Evolutionary conservation across 495 filamentous ascomycete species (phyloP).

Genomic region (Penicillium herquei): DNA sequence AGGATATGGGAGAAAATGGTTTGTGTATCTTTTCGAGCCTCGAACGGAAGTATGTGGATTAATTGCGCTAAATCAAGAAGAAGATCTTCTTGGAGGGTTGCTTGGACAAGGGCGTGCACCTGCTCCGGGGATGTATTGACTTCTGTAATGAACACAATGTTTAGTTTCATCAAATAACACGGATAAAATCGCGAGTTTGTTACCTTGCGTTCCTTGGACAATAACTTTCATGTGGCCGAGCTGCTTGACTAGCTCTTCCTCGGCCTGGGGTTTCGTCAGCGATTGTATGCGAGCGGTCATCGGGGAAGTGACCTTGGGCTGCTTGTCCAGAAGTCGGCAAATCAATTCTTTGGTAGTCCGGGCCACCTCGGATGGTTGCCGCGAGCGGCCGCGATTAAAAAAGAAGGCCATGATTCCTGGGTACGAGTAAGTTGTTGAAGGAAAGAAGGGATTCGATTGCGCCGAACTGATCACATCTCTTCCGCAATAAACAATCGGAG

Average conservation of each 20-base stretch:
- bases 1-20: constrained; percentile 87
- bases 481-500: constrained; percentile 36
- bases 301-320: constrained; percentile 49
- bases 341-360: constrained; percentile 58
- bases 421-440: constrained; percentile 13
- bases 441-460: constrained; percentile 4
- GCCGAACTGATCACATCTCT: constrained; percentile 10
- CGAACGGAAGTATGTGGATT: constrained; percentile 85
- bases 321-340: constrained; percentile 44
- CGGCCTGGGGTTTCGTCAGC: constrained; percentile 46
- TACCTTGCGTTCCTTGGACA: constrained; percentile 80
- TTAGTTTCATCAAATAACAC: constrained; percentile 10
- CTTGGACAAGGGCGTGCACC: constrained; percentile 73
- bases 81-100: constrained; percentile 83
- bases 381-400: constrained; percentile 66
- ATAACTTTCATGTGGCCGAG: constrained; percentile 80
- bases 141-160: constrained; percentile 50
- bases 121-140: constrained; percentile 82
- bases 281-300: constrained; percentile 24
- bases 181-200: background rate
- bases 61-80: constrained; percentile 75
- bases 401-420: constrained; percentile 77
- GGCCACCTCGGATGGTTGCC: constrained; percentile 56
- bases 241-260: constrained; percentile 74
- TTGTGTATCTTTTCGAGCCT: constrained; percentile 86